phyloP scores from a whole-genome alignment of 2,329 filamentous ascomycete genomes.

The Aspergillus intermedius region DNA sequence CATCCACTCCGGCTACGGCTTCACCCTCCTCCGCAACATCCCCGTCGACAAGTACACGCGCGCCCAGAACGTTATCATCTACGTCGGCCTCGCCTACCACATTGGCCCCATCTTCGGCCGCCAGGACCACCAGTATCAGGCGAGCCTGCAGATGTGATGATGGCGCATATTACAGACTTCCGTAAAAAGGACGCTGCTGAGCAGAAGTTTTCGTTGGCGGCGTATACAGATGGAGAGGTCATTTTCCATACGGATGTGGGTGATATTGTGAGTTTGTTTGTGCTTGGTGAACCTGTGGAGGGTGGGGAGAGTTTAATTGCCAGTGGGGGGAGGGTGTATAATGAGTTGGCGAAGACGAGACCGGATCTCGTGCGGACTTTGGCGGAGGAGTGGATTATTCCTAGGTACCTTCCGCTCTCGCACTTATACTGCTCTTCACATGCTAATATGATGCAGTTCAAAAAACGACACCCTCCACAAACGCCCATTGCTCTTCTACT shows the following conservation, averaged over 20 bases:
- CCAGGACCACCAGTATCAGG: neutral
- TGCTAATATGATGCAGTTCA: neutral
- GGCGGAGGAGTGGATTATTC: slow-evolving; percentile 35
- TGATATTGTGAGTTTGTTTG: slow-evolving; percentile 45
- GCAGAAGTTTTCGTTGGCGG: slow-evolving; percentile 9
- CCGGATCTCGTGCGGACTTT: slow-evolving; percentile 46
- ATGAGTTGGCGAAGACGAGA: slow-evolving; percentile 42
- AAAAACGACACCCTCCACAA: slow-evolving; percentile 1
- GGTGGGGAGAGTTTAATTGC: slow-evolving; percentile 47
- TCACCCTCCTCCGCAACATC: slow-evolving; percentile 39
- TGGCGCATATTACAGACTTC: slow-evolving; percentile 15
- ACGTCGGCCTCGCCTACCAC: slow-evolving; percentile 38
- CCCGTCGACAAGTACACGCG: slow-evolving; percentile 29
- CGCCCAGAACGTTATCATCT: slow-evolving; percentile 34
- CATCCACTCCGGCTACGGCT: slow-evolving; percentile 38
- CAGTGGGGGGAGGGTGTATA: slow-evolving; percentile 45
- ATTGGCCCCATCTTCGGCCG: slow-evolving; percentile 31
- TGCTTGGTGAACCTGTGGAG: slow-evolving; percentile 34
- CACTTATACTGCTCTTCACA: too few species aligned
- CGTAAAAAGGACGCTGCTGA: neutral
- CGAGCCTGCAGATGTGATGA: slow-evolving; percentile 27
- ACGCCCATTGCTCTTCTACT: slow-evolving; percentile 50
- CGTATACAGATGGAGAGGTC: slow-evolving; percentile 21
- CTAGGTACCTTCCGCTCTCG: too few species aligned
- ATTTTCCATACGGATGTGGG: slow-evolving; percentile 50